phyloP scores from a whole-genome alignment of 225 moss, liverwort and hornwort species.

The Pseudisothecium myosuroides region DNA sequence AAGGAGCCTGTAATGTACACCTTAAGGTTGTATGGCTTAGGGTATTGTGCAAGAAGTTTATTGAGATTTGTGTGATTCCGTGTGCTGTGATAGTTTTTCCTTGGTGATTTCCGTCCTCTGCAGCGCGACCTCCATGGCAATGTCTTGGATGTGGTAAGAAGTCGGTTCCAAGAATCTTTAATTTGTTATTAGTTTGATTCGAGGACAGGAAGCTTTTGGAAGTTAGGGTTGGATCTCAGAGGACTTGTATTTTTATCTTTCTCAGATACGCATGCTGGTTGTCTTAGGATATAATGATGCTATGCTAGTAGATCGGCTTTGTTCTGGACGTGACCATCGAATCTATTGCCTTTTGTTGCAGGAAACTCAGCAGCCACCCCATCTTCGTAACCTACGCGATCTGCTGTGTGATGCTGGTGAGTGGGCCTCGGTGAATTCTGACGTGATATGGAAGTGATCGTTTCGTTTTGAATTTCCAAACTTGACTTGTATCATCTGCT shows the following conservation, averaged over 20 bases:
- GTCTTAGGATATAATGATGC: neutral
- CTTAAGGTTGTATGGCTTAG: neutral
- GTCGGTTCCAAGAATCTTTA: neutral
- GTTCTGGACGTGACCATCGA: neutral
- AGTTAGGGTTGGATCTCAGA: neutral
- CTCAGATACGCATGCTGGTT: neutral
- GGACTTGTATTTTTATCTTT: neutral
- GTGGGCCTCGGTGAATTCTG: neutral
- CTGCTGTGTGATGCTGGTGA: slow-evolving; percentile 89
- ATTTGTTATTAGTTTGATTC: neutral
- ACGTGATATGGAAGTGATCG: neutral
- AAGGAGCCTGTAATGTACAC: neutral
- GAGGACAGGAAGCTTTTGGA: neutral
- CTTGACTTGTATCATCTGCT: neutral
- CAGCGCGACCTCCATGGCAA: slow-evolving; percentile 86
- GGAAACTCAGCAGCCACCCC: slow-evolving; percentile 97
- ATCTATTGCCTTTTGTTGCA: slow-evolving; percentile 8
- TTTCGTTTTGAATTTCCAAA: neutral
- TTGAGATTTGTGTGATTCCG: neutral
- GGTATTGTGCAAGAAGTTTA: neutral
- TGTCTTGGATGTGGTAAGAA: slow-evolving; percentile 80
- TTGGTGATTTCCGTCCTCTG: slow-evolving; percentile 94
- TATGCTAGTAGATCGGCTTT: neutral
- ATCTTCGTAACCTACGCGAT: slow-evolving; percentile 79
- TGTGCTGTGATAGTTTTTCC: slow-evolving; percentile 61